Conservation (phyloP, 306 rosid genomes). For the Vachellia pachyceras region DNA sequence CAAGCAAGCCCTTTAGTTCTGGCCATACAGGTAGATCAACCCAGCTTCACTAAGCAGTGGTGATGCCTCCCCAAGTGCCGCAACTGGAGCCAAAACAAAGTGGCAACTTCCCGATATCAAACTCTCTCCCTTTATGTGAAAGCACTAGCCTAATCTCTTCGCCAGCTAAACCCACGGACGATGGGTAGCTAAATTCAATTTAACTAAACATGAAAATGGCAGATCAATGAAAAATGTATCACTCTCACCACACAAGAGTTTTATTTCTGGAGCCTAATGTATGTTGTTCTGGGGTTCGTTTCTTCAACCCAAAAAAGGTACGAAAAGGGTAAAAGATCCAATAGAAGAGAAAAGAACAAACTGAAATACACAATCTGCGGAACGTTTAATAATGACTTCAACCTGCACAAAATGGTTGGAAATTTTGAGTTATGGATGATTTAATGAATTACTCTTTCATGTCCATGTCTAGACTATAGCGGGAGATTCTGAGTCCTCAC, state of each 20-base stretch:
- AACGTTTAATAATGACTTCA: conserved; percentile 23
- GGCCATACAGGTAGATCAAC: too few relatives aligned
- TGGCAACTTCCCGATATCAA: too few relatives aligned
- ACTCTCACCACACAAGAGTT: neutral
- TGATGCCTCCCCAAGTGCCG: too few relatives aligned
- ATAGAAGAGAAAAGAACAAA: neutral
- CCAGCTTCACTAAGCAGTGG: too few relatives aligned
- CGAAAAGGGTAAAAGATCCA: neutral
- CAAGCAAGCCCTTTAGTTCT: too few relatives aligned
- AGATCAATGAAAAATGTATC: neutral
- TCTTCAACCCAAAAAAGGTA: neutral
- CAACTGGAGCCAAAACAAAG: too few relatives aligned
- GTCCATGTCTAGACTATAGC: conserved; percentile 39
- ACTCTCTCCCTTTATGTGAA: too few relatives aligned
- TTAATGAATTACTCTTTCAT: conserved; percentile 17
- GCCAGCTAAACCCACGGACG: too few relatives aligned
- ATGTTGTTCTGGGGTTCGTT: neutral
- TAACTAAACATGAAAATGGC: neutral
- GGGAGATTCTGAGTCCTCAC: conserved; percentile 7
- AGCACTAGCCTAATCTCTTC: too few relatives aligned
- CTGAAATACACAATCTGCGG: conserved; percentile 7
- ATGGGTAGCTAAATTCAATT: neutral
- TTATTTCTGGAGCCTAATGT: neutral
- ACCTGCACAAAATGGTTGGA: conserved; percentile 25
- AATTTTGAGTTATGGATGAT: conserved; percentile 19